Percentiles rank a stretch among this genome's conserved stretches.
Evolutionary conservation across 768 basidiomycete species (phyloP).

Genomic region (Rhodotorula taiwanensis): DNA sequence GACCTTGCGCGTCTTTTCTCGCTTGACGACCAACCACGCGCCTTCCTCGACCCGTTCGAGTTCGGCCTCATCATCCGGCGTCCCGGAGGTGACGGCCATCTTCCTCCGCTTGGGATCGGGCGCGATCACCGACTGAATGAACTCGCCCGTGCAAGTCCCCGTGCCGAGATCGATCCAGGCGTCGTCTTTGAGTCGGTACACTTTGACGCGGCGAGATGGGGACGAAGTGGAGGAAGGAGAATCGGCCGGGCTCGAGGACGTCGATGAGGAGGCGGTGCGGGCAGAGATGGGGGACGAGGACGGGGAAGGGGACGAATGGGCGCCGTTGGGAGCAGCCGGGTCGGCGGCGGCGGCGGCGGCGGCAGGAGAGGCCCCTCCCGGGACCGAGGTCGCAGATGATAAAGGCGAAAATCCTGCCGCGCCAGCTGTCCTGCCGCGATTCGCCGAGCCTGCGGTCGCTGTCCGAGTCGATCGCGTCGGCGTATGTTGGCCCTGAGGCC

Average conservation of each 20-base stretch:
- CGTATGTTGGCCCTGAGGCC: no score
- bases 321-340: background rate
- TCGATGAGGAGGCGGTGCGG: conserved; percentile 7
- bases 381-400: no score
- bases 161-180: conserved; percentile 96
- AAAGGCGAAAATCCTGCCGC: no score
- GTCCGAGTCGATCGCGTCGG: no score
- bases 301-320: no score
- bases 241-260: background rate
- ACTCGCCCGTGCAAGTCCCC: conserved; percentile 64
- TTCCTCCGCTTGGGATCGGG: conserved; percentile 66
- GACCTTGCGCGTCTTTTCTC: no score
- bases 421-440: no score
- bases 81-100: no score
- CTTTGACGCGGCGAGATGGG: conserved; percentile 50
- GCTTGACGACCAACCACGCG: background rate
- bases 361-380: background rate
- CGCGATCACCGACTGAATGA: conserved; percentile 51
- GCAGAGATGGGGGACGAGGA: background rate
- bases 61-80: background rate
- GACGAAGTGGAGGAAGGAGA: conserved; percentile 7
- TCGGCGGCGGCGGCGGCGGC: background rate
- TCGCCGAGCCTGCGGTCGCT: no score
- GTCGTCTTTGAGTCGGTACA: conserved; percentile 85
- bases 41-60: background rate